Conservation (phyloP, 2,329 filamentous ascomycete species). For the Chaetomiaceae sp. region DNA sequence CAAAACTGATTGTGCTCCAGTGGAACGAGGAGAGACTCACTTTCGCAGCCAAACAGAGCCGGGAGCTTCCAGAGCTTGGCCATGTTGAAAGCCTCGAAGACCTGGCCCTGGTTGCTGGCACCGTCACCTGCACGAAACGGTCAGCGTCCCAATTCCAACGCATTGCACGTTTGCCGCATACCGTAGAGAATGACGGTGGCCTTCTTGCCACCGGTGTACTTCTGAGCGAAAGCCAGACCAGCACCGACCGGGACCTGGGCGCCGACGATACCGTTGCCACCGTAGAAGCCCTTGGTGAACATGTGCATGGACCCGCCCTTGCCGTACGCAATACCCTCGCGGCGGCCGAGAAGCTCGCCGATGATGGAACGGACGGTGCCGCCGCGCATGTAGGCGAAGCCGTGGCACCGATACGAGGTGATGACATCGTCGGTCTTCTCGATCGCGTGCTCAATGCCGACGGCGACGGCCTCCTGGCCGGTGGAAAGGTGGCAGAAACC, state of each 20-base stretch:
- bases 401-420: conserved; percentile 98
- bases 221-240: conserved; percentile 92
- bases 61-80: conserved; percentile 98
- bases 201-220: conserved; percentile 84
- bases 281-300: conserved; percentile 97
- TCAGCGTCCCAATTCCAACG: neutral
- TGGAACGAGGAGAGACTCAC: conserved; percentile 52
- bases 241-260: conserved; percentile 97
- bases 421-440: conserved; percentile 89
- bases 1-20: neutral
- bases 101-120: conserved; percentile 97
- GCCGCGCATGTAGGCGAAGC: conserved; percentile 94
- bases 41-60: conserved; percentile 95
- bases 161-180: conserved; percentile 4
- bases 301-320: conserved; percentile 99
- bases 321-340: conserved; percentile 95
- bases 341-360: conserved; percentile 87
- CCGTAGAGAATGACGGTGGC: conserved; percentile 83
- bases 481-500: conserved; percentile 99
- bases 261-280: conserved; percentile 97
- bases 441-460: conserved; percentile 95
- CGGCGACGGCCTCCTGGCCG: conserved; percentile 94
- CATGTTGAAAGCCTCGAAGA: conserved; percentile 99
- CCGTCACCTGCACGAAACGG: conserved; percentile 59
- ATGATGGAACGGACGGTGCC: conserved; percentile 87